Evolutionary conservation across 2,329 filamentous ascomycete species (phyloP).

Genomic region (Shiraia bambusicola): DNA sequence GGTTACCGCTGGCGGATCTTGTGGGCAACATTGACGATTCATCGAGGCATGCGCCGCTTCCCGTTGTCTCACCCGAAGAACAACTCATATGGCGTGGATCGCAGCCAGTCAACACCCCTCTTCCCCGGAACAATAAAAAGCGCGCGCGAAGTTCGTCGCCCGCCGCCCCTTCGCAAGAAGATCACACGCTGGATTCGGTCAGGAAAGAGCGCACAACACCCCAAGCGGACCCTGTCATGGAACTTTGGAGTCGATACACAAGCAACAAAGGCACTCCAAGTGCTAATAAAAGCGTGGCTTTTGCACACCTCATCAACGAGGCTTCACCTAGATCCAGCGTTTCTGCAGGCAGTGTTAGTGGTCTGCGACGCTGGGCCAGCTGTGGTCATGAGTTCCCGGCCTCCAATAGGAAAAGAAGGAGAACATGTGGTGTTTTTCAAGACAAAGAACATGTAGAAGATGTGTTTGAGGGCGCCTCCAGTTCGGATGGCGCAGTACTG

Average conservation of each 20-base stretch:
- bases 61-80: constrained; percentile 60
- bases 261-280: constrained; percentile 42
- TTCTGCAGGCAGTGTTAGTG: constrained; percentile 49
- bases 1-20: constrained; percentile 61
- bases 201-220: constrained; percentile 44
- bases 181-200: constrained; percentile 29
- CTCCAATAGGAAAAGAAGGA: constrained; percentile 46
- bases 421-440: constrained; percentile 38
- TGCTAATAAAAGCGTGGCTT: constrained; percentile 41
- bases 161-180: constrained; percentile 42
- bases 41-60: constrained; percentile 49
- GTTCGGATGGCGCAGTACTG: constrained; percentile 35
- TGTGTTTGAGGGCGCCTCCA: constrained; percentile 31
- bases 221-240: constrained; percentile 50
- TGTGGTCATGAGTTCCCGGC: constrained; percentile 53
- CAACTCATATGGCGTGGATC: constrained; percentile 60
- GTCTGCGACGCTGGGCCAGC: constrained; percentile 53
- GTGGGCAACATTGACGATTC: constrained; percentile 63
- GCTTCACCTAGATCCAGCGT: constrained; percentile 49
- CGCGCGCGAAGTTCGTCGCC: constrained; percentile 52
- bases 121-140: constrained; percentile 47
- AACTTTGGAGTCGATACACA: constrained; percentile 51
- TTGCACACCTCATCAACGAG: constrained; percentile 49
- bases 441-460: constrained; percentile 28
- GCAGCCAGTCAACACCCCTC: constrained; percentile 47